These are phyloP conservation scores for Eucalyptus polyanthemos DNA, from an alignment of 345 rosid species.

Conservation along the genomic window DNA sequence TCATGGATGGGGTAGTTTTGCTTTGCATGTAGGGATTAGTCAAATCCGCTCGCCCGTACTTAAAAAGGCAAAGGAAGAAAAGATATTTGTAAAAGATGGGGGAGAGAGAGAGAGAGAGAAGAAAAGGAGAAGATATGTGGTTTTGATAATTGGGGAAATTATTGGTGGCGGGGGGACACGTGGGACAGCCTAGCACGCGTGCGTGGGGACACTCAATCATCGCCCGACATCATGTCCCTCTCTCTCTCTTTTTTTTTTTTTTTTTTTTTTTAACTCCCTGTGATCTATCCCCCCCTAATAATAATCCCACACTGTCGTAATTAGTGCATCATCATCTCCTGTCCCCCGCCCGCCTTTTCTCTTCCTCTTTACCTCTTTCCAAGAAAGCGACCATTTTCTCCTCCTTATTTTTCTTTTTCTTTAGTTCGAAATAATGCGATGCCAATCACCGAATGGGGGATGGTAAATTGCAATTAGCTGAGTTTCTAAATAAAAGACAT, in stretches of 20 bases:
- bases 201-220: conserved; percentile 28
- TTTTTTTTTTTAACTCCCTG: background rate
- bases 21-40: background rate
- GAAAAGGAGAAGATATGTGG: background rate
- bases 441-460: rapidly evolving
- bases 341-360: background rate
- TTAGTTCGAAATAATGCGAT: background rate
- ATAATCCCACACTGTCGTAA: background rate
- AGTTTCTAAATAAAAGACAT: background rate
- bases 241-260: rapidly evolving
- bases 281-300: background rate
- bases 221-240: conserved; percentile 11
- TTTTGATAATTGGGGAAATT: background rate
- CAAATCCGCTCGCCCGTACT: background rate
- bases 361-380: background rate
- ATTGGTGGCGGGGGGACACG: conserved; percentile 1
- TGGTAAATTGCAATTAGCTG: background rate
- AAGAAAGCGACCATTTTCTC: background rate
- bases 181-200: conserved; percentile 28
- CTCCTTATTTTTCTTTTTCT: background rate
- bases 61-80: background rate
- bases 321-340: background rate
- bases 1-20: background rate
- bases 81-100: background rate
- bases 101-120: too few relatives aligned